Percentiles rank a stretch among this genome's conserved stretches.
phyloP scores from a whole-genome alignment of 2,329 filamentous ascomycete genomes.

The Fusarium denticulatum region DNA sequence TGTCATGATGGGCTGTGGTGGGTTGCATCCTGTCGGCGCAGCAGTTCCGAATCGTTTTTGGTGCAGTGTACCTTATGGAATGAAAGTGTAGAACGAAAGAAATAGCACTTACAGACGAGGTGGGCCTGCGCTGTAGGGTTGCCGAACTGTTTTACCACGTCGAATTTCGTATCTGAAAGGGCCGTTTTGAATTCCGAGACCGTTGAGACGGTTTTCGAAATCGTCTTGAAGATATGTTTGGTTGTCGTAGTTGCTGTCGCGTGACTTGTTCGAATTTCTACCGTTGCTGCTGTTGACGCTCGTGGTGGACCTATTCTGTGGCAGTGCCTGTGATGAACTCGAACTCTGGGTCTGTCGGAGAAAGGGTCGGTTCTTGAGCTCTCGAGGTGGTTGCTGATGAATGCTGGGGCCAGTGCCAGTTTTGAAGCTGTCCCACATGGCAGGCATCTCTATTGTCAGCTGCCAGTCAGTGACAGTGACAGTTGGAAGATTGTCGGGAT shows the following conservation, averaged over 20 bases:
- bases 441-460: conserved; percentile 37
- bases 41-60: background rate
- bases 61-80: background rate
- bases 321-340: conserved; percentile 11
- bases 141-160: conserved; percentile 47
- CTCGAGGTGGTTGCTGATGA: conserved; percentile 38
- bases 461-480: conserved; percentile 5
- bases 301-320: conserved; percentile 27
- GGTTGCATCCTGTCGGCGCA: conserved; percentile 1
- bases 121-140: conserved; percentile 28
- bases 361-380: conserved; percentile 43
- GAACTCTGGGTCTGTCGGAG: conserved; percentile 33
- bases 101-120: conserved; percentile 45
- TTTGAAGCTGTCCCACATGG: conserved; percentile 43
- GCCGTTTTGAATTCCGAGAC: conserved; percentile 43
- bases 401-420: conserved; percentile 32
- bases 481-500: conserved; percentile 14
- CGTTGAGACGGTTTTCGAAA: conserved; percentile 45
- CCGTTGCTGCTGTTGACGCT: conserved; percentile 24
- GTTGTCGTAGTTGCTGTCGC: conserved; percentile 20
- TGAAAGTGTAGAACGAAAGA: background rate
- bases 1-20: conserved; percentile 4
- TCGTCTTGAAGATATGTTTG: conserved; percentile 35
- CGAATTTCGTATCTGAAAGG: conserved; percentile 47
- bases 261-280: conserved; percentile 24